These are phyloP conservation scores for Dimocarpus longan DNA, from an alignment of 345 rosid species.

Conservation along the genomic window DNA sequence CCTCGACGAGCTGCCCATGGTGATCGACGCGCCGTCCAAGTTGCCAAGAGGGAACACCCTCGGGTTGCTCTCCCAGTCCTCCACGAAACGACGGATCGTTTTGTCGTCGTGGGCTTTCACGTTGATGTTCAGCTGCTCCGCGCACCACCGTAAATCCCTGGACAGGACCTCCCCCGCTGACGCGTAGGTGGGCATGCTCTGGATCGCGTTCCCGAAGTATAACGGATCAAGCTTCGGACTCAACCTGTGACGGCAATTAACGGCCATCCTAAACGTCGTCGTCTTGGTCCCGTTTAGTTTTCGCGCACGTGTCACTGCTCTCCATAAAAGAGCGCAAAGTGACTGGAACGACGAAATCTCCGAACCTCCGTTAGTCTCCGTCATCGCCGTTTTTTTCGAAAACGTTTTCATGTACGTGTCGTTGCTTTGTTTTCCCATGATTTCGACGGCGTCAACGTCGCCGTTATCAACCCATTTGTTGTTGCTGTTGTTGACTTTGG, in stretches of 20 bases:
- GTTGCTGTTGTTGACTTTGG: conserved; percentile 45
- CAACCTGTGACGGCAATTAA: conserved; percentile 76
- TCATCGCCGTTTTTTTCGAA: conserved; percentile 27
- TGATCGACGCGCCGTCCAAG: conserved; percentile 72
- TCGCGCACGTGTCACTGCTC: conserved; percentile 84
- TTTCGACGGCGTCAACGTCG: conserved; percentile 48
- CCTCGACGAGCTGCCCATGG: conserved; percentile 95
- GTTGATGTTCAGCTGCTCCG: conserved; percentile 62
- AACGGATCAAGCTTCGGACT: conserved; percentile 66
- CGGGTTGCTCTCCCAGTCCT: conserved; percentile 78
- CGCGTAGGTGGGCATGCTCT: conserved; percentile 80
- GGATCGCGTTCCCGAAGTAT: conserved; percentile 95
- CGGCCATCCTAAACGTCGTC: conserved; percentile 95
- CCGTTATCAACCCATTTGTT: conserved; percentile 22
- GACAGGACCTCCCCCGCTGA: conserved; percentile 68
- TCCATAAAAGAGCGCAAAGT: conserved; percentile 75
- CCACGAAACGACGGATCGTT: conserved; percentile 46
- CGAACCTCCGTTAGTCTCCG: conserved; percentile 19
- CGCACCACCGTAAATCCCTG: conserved; percentile 81
- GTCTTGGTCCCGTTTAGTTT: conserved; percentile 48
- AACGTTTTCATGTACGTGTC: conserved; percentile 48
- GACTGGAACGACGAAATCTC: conserved; percentile 96
- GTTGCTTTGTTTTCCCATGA: conserved; percentile 67
- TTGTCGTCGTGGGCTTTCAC: conserved; percentile 61
- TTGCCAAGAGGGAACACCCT: conserved; percentile 90